These are phyloP conservation scores for Candida tropicalis DNA, from an alignment of 1,139 yeast genomes.

Conservation along the genomic window DNA sequence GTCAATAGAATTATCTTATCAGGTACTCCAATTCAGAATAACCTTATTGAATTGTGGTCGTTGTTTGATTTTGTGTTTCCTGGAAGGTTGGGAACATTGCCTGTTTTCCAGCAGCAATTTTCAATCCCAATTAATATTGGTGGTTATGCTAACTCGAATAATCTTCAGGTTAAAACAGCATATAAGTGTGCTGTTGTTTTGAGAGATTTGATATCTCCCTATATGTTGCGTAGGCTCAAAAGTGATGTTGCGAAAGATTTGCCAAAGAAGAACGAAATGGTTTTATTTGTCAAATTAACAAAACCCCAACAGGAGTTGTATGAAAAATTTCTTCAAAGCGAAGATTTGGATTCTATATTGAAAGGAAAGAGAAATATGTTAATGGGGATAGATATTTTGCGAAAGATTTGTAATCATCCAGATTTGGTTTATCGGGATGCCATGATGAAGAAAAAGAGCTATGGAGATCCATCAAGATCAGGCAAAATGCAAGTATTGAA, in stretches of 20 bases:
- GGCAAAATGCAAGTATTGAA: slow-evolving; percentile 92
- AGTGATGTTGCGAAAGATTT: slow-evolving; percentile 96
- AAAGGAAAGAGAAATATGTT: slow-evolving; percentile 80
- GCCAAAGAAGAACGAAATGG: slow-evolving; percentile 94
- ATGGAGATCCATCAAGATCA: slow-evolving; percentile 71
- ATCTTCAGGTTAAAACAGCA: slow-evolving; percentile 94
- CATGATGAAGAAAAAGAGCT: slow-evolving; percentile 44
- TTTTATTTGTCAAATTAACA: slow-evolving; percentile 85
- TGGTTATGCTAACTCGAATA: slow-evolving; percentile 98
- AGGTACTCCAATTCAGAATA: slow-evolving; percentile 96
- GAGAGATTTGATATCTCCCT: slow-evolving; percentile 87
- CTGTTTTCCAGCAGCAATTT: slow-evolving; percentile 91
- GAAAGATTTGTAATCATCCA: slow-evolving; percentile 97
- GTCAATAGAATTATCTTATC: slow-evolving; percentile 83
- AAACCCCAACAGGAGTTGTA: slow-evolving; percentile 74
- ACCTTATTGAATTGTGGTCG: slow-evolving; percentile 89
- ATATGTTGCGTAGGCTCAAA: slow-evolving; percentile 81
- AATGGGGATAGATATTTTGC: slow-evolving; percentile 84
- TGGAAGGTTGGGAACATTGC: slow-evolving; percentile 90
- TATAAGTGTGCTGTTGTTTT: slow-evolving; percentile 93
- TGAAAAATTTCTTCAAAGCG: slow-evolving; percentile 70
- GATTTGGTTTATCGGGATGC: slow-evolving; percentile 70
- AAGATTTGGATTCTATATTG: slow-evolving; percentile 71
- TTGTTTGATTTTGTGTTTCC: slow-evolving; percentile 94
- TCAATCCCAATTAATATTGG: slow-evolving; percentile 93